Base-by-base conservation (phyloP, 208 protist genomes). In the Acanthamoeba sp. region DNA sequence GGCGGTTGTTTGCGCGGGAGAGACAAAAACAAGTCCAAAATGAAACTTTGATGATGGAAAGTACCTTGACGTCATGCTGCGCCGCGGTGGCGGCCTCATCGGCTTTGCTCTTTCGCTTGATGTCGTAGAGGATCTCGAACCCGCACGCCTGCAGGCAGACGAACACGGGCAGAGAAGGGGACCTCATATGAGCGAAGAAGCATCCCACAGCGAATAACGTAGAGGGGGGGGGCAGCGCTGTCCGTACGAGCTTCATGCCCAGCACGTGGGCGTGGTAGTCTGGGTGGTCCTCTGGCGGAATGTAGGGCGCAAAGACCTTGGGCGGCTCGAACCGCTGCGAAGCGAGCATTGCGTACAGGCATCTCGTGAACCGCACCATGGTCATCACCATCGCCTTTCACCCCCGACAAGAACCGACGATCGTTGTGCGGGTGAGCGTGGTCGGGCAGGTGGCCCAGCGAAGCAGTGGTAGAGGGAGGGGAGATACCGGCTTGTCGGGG, bases 201-300 rank as follows among this genome's bases (percentile, higher is more conserved):
- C n/a, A n/a, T n/a, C n/a, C n/a, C n/a, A n/a, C n/a, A 27, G 45
- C 1, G 40, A 34, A 24, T 7, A 27, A 14, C 22, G 40, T 18
- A 20, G 40, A 0, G 2, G 7, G 29, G 9, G 62, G 52, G 85
- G 2, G n/a, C 29, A 36, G n/a, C n/a, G n/a, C n/a, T n/a, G n/a
- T n/a, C n/a, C 85, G 27, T 91, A 91, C 85, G n/a, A 93, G 24
- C 48, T 93, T 93, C 50, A 93, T 93, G 62, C 88, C 88, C 32
- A 93, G 38, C 59, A 62, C 59, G 29, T 55, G 36, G 57, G 88
- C 88, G 12, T 69, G 38, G 29, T 93, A 24, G 32, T 93, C 88
- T 1, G 88, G 88, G 40, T 93, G 88, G 4, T 45, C 48, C 22
- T 93, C 88, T 10, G 29, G 59, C 29, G 88, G 88, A 2, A 93